Percentiles rank a stretch among this genome's conserved stretches.
Evolutionary conservation across 225 moss, liverwort and hornwort species (phyloP).

Genomic region (Marchantia polymorpha): DNA sequence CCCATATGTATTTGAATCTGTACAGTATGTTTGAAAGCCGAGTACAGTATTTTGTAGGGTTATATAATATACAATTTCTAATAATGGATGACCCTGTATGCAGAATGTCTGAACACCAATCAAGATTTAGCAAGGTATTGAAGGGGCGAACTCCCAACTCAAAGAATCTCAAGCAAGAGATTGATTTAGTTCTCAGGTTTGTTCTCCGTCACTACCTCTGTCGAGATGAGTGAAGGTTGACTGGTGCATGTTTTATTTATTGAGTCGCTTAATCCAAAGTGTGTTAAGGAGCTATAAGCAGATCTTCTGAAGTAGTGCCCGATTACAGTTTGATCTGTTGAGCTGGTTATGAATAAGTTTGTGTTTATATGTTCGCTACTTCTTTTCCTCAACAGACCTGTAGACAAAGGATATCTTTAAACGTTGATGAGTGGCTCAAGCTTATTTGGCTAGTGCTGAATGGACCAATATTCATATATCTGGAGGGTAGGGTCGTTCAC

Average conservation of each 20-base stretch:
- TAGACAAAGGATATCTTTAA: background rate
- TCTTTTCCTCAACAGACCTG: background rate
- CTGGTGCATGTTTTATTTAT: background rate
- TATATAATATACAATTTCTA: background rate
- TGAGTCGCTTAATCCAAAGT: no score
- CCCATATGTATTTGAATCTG: background rate
- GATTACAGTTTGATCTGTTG: no score
- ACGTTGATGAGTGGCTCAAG: background rate
- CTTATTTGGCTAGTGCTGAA: background rate
- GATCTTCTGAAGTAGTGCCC: background rate
- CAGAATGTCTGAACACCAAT: conserved; percentile 62
- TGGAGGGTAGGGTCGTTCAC: background rate
- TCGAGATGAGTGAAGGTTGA: background rate
- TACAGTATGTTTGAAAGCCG: background rate
- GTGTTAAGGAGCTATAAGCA: no score
- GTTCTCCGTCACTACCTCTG: background rate
- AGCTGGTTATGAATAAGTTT: no score
- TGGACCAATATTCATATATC: background rate
- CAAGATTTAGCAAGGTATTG: conserved; percentile 55
- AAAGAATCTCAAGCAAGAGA: conserved; percentile 68
- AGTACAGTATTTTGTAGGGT: background rate
- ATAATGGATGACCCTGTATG: conserved; percentile 6
- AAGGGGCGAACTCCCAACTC: conserved; percentile 60
- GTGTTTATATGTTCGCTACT: no score
- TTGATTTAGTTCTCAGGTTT: conserved; percentile 65